A percentile compares a stretch with the other conserved stretches of the same genome.
Conservation (phyloP, 2,329 filamentous ascomycete species). For the Fusarium agapanthi region DNA sequence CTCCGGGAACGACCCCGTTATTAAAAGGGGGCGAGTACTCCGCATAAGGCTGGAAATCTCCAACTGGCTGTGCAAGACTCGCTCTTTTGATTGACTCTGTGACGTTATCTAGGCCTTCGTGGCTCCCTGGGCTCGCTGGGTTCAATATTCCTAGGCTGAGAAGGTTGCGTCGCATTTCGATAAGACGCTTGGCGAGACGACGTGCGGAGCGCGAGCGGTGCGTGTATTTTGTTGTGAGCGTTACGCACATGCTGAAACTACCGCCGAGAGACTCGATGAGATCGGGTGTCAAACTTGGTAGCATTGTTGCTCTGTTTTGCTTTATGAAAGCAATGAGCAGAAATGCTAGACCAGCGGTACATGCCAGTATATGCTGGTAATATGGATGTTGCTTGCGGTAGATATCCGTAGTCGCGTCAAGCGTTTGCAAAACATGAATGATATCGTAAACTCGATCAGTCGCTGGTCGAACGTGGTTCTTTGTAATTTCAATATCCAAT, state of each 20-base stretch:
- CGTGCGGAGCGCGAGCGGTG: conserved; percentile 9
- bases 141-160: conserved; percentile 10
- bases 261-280: conserved; percentile 12
- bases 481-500: conserved; percentile 15
- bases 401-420: conserved; percentile 15
- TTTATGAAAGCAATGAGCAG: conserved; percentile 26
- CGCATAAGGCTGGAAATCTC: background rate
- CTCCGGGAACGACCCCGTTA: background rate
- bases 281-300: conserved; percentile 6
- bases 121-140: background rate
- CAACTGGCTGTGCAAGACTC: background rate
- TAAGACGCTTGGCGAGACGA: conserved; percentile 9
- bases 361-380: conserved; percentile 23
- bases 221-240: conserved; percentile 16
- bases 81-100: conserved; percentile 13
- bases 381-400: conserved; percentile 25
- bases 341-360: conserved; percentile 18
- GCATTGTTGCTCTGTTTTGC: conserved; percentile 14
- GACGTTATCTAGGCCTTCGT: conserved; percentile 8
- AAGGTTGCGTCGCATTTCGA: conserved; percentile 19
- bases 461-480: conserved; percentile 17
- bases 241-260: conserved; percentile 24
- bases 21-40: conserved; percentile 17
- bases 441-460: conserved; percentile 21
- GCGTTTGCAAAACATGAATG: conserved; percentile 11